phyloP scores from a whole-genome alignment of 2,329 filamentous ascomycete species.

The Helotiales sp. region DNA sequence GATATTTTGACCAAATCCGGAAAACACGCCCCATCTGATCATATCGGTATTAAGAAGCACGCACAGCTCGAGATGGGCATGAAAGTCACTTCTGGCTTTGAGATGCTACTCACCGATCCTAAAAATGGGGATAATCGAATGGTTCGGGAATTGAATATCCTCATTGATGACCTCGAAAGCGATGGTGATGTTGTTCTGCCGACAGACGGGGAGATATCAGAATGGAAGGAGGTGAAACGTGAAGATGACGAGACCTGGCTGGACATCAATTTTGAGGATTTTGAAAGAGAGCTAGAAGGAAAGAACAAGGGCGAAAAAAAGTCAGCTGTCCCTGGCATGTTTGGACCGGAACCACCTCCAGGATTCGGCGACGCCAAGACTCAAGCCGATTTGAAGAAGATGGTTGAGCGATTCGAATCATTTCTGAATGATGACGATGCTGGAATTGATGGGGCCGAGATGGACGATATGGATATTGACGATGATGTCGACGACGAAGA shows the following conservation, averaged over 20 bases:
- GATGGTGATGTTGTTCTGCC: constrained; percentile 59
- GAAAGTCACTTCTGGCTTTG: constrained; percentile 89
- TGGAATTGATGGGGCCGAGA: constrained; percentile 76
- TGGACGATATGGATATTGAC: constrained; percentile 71
- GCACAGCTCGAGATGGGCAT: constrained; percentile 71
- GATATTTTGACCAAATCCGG: constrained; percentile 43
- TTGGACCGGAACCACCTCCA: constrained; percentile 40
- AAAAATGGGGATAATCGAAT: constrained; percentile 70
- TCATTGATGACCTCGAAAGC: constrained; percentile 73
- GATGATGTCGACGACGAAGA: constrained; percentile 55
- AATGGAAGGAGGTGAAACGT: constrained; percentile 65
- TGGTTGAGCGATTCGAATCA: constrained; percentile 90
- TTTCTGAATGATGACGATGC: constrained; percentile 88
- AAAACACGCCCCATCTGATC: constrained; percentile 40
- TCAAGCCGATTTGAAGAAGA: constrained; percentile 81
- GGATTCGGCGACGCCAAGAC: constrained; percentile 69
- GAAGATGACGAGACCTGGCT: constrained; percentile 91
- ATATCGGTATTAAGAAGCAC: constrained; percentile 20
- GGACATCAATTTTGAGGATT: constrained; percentile 87
- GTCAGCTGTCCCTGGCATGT: constrained; percentile 29
- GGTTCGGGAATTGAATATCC: constrained; percentile 75
- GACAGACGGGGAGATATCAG: constrained; percentile 70
- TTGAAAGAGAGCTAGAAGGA: constrained; percentile 77
- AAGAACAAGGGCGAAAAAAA: constrained; percentile 48
- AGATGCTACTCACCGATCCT: constrained; percentile 77